Evolutionary conservation across 148 eudicot species (phyloP).

Genomic region (Drosera capensis): DNA sequence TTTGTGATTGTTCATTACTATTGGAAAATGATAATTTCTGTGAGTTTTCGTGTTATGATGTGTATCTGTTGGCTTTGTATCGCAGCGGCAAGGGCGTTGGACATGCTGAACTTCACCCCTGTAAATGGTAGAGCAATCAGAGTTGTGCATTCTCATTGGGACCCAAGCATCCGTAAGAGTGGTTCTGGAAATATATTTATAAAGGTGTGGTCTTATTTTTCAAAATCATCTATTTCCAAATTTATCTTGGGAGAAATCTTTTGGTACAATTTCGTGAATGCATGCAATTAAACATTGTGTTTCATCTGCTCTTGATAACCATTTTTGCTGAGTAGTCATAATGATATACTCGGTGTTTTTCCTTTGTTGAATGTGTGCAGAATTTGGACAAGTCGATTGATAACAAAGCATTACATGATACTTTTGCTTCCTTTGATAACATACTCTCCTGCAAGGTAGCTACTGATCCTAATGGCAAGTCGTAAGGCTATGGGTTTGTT

Average conservation of each 20-base stretch:
- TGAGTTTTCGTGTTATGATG: too few species aligned
- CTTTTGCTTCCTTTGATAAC: conserved; percentile 49
- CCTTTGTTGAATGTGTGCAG: too few species aligned
- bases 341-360: too few species aligned
- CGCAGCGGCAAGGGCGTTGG: conserved; percentile 52
- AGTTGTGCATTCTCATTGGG: conserved; percentile 50
- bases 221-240: too few species aligned
- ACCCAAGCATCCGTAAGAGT: conserved; percentile 49
- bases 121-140: conserved; percentile 39
- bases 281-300: too few species aligned
- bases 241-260: too few species aligned
- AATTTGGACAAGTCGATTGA: conserved; percentile 55
- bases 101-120: conserved; percentile 44
- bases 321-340: too few species aligned
- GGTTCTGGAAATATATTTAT: conserved; percentile 53
- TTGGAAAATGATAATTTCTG: too few species aligned
- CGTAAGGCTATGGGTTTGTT: conserved; percentile 62
- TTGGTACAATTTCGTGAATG: too few species aligned
- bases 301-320: too few species aligned
- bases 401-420: conserved; percentile 51
- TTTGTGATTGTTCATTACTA: too few species aligned
- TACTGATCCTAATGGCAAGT: conserved; percentile 44
- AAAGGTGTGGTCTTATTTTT: conserved; percentile 31
- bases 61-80: conserved; percentile 1
- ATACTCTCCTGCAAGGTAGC: conserved; percentile 66